Base-by-base conservation (phyloP, 2,329 filamentous ascomycete genomes). In the Cladorrhinum sp. region DNA sequence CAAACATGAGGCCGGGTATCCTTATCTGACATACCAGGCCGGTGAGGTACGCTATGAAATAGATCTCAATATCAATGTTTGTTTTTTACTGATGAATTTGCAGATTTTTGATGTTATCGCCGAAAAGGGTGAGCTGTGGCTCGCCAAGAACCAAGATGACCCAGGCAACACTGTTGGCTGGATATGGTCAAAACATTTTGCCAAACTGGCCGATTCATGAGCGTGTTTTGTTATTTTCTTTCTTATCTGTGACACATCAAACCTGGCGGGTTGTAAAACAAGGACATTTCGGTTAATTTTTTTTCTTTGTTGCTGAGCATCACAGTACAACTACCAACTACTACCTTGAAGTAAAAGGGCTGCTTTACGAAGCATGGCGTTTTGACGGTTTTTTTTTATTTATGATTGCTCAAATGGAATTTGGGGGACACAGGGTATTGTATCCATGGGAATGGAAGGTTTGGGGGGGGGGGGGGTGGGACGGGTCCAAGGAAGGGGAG, bases 151-250 rank as follows among this genome's bases (percentile, higher is more conserved):
- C 73, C 95, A 99, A 76, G 95, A 99, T 71, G 95, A 99, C 74
- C 79, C 86, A 1, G 82, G 80, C 10, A 84, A 89, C 66, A 83
- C 87, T 66, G 87, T 98, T 33, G 95, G 95, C 56, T 99, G 95
- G 95, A 96, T 99, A 70, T 99, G 95, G 95, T 96, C 93, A 70
- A 97, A 97, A 75, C 95, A 99, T 77, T 99, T 99, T 80, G 89
- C 89, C 57, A 86, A 84, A 72, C 71, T 86, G 65, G 83, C 83
- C 54, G 84, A 86, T 70, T 75, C 62, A 52, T 64, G 56, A 63
- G 21, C 7, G 39, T 28, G 30, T 42, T 42, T 49, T 18, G 39
- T 36, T 9, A 33, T 33, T 48, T 56, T 42, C 5, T 57, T 26
- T 20, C 33, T 58, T 26, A 12, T 54, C 51, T 23, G 23, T 50